Base-by-base conservation (phyloP, 257 asterid genomes). In the Fraxinus quadrangulata region DNA sequence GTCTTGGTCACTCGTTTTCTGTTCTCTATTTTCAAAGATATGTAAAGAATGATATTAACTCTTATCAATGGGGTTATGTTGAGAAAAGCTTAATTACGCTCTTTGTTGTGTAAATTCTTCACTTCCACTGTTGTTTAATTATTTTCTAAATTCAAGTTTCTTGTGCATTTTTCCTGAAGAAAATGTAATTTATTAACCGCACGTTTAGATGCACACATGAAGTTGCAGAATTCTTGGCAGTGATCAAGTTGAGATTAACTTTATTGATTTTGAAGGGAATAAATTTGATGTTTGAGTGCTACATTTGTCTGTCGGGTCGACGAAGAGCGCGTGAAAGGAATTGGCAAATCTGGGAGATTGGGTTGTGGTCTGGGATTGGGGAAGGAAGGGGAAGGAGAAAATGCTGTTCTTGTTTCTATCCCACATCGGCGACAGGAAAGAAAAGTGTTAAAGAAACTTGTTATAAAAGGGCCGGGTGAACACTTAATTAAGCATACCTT, bases 401-500 rank as follows among this genome's bases (percentile, higher is more conserved):
- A 47, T 14, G 7, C 0, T 4, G 61, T 71, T 10, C 23, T 9
- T 73, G 24, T 21, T 11, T 10, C 11, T 16, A 2, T 81, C 82
- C 82, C 85, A 78, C 85, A 81, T 74, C 80, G 80, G 0, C 0
- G 24, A 3, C 0, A 12, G 1, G 3, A 4, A 26, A 17, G 70
- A 24, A 30, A 30, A 4, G 24, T 2, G 33, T 31, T 28, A 8
- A 30, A n/a, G 40, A n/a, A 6, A 0, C 1, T 0, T 0, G 3
- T 1, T 74, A 82, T 78, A 78, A 78, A 74, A 63, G 0, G 0
- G 5, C 51, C 19, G 42, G 77, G 21, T 59, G 2, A 10, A 3
- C 0, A 2, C 28, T 16, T 0, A 1, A 4, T 17, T 16, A 6
- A 54, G 23, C 91, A 90, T 89, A 88, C 91, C 89, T 88, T 87